phyloP scores from a whole-genome alignment of 148 eudicot species.

The Bassia scoparia region DNA sequence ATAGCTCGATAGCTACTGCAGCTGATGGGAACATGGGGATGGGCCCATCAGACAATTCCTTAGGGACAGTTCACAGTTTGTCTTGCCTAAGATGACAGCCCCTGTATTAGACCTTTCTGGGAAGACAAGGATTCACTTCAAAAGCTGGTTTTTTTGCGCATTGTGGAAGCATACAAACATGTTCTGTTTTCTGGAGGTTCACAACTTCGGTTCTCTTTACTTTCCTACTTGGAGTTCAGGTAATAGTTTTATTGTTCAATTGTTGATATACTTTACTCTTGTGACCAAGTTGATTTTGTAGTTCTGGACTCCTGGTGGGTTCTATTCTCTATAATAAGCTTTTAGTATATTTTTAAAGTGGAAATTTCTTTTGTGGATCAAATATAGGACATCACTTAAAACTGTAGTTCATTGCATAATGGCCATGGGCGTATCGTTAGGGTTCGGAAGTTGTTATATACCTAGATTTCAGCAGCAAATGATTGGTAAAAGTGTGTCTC shows the following conservation, averaged over 20 bases:
- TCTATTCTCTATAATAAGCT: too few relatives aligned
- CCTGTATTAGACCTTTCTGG: conserved; percentile 68
- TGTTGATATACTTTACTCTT: too few relatives aligned
- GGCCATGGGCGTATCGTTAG: too few relatives aligned
- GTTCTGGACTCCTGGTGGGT: too few relatives aligned
- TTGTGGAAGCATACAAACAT: conserved; percentile 90
- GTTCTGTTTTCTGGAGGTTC: conserved; percentile 81
- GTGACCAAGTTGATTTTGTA: too few relatives aligned
- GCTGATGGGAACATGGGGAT: conserved; percentile 50
- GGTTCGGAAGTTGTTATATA: too few relatives aligned
- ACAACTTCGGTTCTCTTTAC: conserved; percentile 69
- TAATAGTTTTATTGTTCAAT: conserved; percentile 25
- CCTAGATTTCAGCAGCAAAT: too few relatives aligned
- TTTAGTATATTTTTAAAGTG: too few relatives aligned
- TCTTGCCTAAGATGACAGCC: conserved; percentile 84
- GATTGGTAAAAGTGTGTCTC: too few relatives aligned
- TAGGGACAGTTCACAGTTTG: conserved; percentile 46
- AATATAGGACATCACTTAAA: too few relatives aligned
- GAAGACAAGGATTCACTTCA: conserved; percentile 77
- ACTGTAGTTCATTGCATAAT: too few relatives aligned
- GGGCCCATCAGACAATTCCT: conserved; percentile 65
- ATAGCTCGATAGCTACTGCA: conserved; percentile 60
- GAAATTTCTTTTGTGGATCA: too few relatives aligned
- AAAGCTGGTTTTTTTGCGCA: conserved; percentile 60
- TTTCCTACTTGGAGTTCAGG: conserved; percentile 82